A percentile compares a stretch with the other conserved stretches of the same genome.
Evolutionary conservation across 2,329 filamentous ascomycete genomes (phyloP).

Genomic region (Parastagonospora nodorum): DNA sequence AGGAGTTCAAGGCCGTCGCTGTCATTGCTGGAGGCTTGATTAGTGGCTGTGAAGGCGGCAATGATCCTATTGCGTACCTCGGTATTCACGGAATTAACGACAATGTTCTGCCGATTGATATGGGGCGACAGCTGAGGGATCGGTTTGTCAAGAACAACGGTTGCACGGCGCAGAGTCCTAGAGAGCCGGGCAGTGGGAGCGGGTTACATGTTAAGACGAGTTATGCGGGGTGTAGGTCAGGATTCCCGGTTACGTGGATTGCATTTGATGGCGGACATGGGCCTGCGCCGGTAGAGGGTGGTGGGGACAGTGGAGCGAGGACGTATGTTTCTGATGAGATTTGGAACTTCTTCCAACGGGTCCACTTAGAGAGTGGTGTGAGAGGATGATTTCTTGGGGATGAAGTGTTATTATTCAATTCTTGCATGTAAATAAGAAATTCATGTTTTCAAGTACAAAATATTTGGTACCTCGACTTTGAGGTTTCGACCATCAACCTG

Average conservation of each 20-base stretch:
- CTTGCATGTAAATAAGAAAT: too few relatives aligned
- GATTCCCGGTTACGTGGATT: conserved; percentile 43
- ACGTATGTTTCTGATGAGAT: conserved; percentile 17
- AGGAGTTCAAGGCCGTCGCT: conserved; percentile 49
- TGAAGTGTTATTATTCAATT: too few relatives aligned
- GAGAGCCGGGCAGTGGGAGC: conserved; percentile 19
- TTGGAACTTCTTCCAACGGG: conserved; percentile 16
- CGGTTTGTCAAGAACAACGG: conserved; percentile 47
- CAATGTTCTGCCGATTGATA: conserved; percentile 39
- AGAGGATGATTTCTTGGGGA: too few relatives aligned
- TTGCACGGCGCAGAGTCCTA: conserved; percentile 25
- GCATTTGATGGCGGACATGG: conserved; percentile 17
- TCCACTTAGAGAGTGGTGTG: conserved; percentile 5
- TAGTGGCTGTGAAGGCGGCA: conserved; percentile 33
- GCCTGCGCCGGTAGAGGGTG: conserved; percentile 23
- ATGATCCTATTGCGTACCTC: conserved; percentile 33
- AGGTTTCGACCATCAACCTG: too few relatives aligned
- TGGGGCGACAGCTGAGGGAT: conserved; percentile 44
- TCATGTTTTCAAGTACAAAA: too few relatives aligned
- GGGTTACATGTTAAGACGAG: conserved; percentile 15
- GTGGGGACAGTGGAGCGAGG: conserved; percentile 12
- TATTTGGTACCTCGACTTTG: too few relatives aligned
- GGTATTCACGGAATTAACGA: conserved; percentile 48
- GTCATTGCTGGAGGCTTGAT: conserved; percentile 21
- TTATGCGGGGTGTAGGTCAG: conserved; percentile 30